Base-by-base conservation (phyloP, 1,284 basidiomycete genomes). In the Irpex rosettiformis region DNA sequence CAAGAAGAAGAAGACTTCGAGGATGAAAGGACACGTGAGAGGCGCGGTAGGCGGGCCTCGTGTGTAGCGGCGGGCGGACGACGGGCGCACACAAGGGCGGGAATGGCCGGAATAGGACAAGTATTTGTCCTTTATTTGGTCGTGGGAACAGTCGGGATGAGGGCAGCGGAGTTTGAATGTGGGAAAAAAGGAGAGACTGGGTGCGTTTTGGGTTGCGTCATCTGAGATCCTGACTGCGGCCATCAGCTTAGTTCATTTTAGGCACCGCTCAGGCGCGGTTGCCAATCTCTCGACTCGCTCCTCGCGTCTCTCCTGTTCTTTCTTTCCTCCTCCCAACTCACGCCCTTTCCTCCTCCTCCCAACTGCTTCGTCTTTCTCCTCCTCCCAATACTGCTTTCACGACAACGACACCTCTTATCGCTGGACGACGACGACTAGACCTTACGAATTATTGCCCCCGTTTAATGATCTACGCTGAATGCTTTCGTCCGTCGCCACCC, bases 341-440 rank as follows among this genome's bases (percentile, higher is more conserved):
- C 62, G 33, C 33, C 62, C 54, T 42, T 48, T 62, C 62, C 63
- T 69, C 68, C 67, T 70, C 48, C 60, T 27, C 57, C 47, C 49
- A 40, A 29, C 51, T 27, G 43, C 63, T 63, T 60, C 66, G 62
- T 54, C 47, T 52, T 62, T 52, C 42, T 66, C 67, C 65, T 60
- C 56, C 60, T 47, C 40, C 25, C 52, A 54, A 51, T 43, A 42
- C 29, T 30, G 25, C 53, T 11, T 55, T 58, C 49, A 57, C 21
- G 51, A 58, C 58, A 55, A 61, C 58, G 22, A 42, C 45, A 54
- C 18, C 48, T 49, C 55, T 43, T 53, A 57, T 79, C 76, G 75
- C 78, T 77, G 78, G 75, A 67, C 77, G 75, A 77, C 70, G 60
- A 55, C 10, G 13, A 61, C 62, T 56, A 57, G 56, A 61, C 67